These are phyloP conservation scores for Penicillium sp. DNA, from an alignment of 2,329 filamentous ascomycete genomes.

Conservation along the genomic window DNA sequence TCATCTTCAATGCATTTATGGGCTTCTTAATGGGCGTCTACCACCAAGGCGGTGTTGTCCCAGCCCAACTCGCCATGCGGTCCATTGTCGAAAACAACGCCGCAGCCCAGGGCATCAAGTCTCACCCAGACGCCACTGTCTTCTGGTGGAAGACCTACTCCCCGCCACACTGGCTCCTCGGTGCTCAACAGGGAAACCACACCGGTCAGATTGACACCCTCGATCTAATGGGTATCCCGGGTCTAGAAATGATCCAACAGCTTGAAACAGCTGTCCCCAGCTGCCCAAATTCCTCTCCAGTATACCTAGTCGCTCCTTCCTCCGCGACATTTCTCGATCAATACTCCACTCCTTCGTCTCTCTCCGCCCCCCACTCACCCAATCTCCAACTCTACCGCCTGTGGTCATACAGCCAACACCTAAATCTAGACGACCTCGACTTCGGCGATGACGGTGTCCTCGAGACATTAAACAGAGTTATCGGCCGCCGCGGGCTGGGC, in stretches of 20 bases:
- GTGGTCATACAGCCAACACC: conserved; percentile 47
- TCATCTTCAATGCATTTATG: conserved; percentile 50
- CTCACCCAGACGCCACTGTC: conserved; percentile 34
- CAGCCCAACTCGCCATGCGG: conserved; percentile 49
- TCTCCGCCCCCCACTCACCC: conserved; percentile 10
- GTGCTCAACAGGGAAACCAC: conserved; percentile 31
- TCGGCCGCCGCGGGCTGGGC: conserved; percentile 50
- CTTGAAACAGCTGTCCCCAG: conserved; percentile 35
- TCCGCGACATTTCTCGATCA: conserved; percentile 45
- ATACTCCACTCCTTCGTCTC: conserved; percentile 25
- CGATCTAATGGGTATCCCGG: conserved; percentile 52
- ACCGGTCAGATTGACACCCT: conserved; percentile 40
- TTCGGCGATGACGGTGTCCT: conserved; percentile 50
- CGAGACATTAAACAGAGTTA: conserved; percentile 46
- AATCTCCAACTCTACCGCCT: conserved; percentile 39
- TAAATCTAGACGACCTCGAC: conserved; percentile 55
- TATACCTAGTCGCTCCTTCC: conserved; percentile 48
- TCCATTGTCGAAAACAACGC: conserved; percentile 34
- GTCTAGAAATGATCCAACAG: conserved; percentile 40
- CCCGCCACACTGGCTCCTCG: conserved; percentile 53
- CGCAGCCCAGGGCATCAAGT: conserved; percentile 23
- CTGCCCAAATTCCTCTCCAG: conserved; percentile 30
- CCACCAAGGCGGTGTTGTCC: conserved; percentile 55
- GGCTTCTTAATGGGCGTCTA: conserved; percentile 54
- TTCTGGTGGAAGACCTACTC: conserved; percentile 59